Evolutionary conservation across 2,329 filamentous ascomycete species (phyloP).

Genomic region (Calycina herbarum): DNA sequence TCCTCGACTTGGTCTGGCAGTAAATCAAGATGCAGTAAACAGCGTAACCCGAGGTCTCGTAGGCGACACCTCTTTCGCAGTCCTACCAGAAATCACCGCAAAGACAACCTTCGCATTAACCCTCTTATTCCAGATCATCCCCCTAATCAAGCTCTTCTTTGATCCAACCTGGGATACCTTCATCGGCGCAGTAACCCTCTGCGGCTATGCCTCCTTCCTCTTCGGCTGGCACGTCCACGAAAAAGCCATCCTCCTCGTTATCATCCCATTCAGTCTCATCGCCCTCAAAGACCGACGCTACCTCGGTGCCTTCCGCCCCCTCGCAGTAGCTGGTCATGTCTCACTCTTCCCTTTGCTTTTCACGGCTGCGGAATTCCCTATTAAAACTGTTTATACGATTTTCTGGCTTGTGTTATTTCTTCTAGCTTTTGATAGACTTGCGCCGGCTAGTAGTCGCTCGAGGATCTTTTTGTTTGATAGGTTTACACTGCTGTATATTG

Average conservation of each 20-base stretch:
- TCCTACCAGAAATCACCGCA: conserved; percentile 83
- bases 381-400: conserved; percentile 91
- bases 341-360: conserved; percentile 94
- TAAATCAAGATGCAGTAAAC: conserved; percentile 73
- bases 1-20: conserved; percentile 71
- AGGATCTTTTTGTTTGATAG: conserved; percentile 89
- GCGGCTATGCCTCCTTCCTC: conserved; percentile 93
- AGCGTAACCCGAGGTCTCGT: conserved; percentile 93
- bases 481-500: conserved; percentile 86
- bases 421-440: conserved; percentile 80
- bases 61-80: conserved; percentile 90
- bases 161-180: conserved; percentile 86
- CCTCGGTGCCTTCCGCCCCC: conserved; percentile 84
- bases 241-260: conserved; percentile 90
- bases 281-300: conserved; percentile 88
- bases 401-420: conserved; percentile 89
- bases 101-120: conserved; percentile 80
- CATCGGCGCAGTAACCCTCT: conserved; percentile 84
- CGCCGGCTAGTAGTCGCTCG: conserved; percentile 76
- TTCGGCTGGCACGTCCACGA: conserved; percentile 99
- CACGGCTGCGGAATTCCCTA: conserved; percentile 85
- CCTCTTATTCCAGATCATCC: conserved; percentile 75
- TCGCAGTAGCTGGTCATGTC: conserved; percentile 92
- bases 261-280: conserved; percentile 92
- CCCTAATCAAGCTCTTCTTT: conserved; percentile 79